A percentile compares a stretch with the other conserved stretches of the same genome.
These are phyloP conservation scores for Allomyces macrogynus DNA, from an alignment of 192 early-diverging fungal genomes.

Conservation along the genomic window DNA sequence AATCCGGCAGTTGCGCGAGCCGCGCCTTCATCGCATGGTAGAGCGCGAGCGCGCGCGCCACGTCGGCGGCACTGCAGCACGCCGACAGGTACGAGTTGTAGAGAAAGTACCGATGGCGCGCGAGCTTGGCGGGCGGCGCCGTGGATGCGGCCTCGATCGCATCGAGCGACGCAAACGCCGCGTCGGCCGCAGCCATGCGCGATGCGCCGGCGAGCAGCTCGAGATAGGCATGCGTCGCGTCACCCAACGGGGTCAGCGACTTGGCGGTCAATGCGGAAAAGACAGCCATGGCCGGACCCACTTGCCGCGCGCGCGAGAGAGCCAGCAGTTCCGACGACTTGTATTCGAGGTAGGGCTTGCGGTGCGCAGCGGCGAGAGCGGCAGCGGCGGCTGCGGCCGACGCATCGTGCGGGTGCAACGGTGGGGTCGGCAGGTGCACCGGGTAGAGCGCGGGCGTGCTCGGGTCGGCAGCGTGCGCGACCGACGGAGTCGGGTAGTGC, in stretches of 20 bases:
- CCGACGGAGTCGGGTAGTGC: too few species aligned
- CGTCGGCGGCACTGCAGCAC: not conserved
- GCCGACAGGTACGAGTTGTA: constrained; percentile 1
- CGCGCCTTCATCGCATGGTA: not conserved
- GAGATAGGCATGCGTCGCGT: not conserved
- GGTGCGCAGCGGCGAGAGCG: not conserved
- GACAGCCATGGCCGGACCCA: not conserved
- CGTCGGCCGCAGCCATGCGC: not conserved
- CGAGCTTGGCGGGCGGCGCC: not conserved
- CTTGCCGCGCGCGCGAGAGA: not conserved
- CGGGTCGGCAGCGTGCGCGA: not conserved
- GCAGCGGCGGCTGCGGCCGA: too few species aligned
- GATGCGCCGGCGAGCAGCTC: not conserved
- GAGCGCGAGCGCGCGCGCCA: not conserved
- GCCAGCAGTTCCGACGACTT: not conserved
- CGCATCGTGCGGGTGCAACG: too few species aligned
- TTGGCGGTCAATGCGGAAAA: not conserved
- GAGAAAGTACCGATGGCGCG: not conserved
- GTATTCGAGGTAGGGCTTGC: not conserved
- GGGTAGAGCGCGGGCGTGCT: too few species aligned
- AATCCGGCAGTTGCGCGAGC: not conserved
- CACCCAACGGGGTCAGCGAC: not conserved
- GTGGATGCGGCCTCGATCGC: not conserved
- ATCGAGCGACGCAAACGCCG: not conserved
- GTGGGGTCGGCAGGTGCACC: too few species aligned